A percentile compares a stretch with the other conserved stretches of the same genome.
Evolutionary conservation across 441 rosid species (phyloP).

Genomic region (Eutrema salsugineum): DNA sequence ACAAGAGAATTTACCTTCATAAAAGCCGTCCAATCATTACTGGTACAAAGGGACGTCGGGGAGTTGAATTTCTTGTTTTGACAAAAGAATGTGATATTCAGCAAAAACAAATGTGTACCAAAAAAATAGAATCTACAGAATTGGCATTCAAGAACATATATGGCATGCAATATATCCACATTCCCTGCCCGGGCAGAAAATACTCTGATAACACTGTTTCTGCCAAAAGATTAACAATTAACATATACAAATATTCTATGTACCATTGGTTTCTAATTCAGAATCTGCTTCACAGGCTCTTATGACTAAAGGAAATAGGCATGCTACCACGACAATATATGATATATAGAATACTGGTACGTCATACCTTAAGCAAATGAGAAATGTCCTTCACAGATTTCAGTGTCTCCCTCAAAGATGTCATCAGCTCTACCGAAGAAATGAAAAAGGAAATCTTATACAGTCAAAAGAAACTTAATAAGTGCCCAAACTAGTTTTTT

Average conservation of each 20-base stretch:
- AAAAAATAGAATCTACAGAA: background rate
- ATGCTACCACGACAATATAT: background rate
- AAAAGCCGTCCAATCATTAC: conserved; percentile 86
- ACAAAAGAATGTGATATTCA: conserved; percentile 30
- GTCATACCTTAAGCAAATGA: conserved; percentile 66
- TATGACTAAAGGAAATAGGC: background rate
- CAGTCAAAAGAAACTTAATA: conserved; percentile 40
- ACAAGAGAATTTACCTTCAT: conserved; percentile 60
- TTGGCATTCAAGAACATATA: background rate
- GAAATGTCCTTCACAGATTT: conserved; percentile 90
- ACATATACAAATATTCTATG: background rate
- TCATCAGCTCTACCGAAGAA: conserved; percentile 74
- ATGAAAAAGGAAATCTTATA: conserved; percentile 84
- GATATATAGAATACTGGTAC: conserved; percentile 4
- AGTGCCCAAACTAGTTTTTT: background rate
- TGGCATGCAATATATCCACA: background rate
- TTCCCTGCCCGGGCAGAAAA: background rate
- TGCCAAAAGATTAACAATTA: conserved; percentile 13
- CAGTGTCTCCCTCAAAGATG: conserved; percentile 76
- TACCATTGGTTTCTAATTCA: background rate
- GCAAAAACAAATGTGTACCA: background rate
- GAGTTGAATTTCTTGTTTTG: conserved; percentile 83
- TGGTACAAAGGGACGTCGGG: conserved; percentile 71
- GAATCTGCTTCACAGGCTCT: background rate
- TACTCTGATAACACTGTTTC: conserved; percentile 4